Percentiles rank a stretch among this genome's conserved stretches.
Conservation (phyloP, 176 grass and related monocot species). For the Bromus sterilis region DNA sequence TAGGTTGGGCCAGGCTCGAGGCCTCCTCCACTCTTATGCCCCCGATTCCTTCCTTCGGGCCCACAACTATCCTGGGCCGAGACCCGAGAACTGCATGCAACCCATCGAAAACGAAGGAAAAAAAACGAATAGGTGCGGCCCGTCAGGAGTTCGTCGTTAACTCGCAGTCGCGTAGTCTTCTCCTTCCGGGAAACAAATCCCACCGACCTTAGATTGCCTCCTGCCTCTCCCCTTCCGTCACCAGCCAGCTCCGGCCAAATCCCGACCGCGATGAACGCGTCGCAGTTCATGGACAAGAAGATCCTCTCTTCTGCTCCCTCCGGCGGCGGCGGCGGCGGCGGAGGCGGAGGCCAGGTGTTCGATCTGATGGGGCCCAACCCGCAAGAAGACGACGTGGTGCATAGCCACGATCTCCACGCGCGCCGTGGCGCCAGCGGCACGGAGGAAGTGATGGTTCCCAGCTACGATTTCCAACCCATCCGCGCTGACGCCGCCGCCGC, state of each 20-base stretch:
- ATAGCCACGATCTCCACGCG: neutral
- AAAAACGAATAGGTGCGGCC: neutral
- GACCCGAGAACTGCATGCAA: neutral
- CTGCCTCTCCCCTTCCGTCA: neutral
- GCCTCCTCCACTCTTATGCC: neutral
- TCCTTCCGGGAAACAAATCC: neutral
- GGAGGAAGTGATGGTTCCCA: conserved; percentile 53
- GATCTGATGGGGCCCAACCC: conserved; percentile 58
- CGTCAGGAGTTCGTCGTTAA: neutral
- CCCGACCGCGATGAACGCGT: conserved; percentile 49
- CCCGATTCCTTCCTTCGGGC: neutral
- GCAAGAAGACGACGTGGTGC: conserved; percentile 27
- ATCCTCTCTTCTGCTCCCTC: conserved; percentile 29
- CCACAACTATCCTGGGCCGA: neutral
- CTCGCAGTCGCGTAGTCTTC: conserved; percentile 1
- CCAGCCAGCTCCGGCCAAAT: neutral
- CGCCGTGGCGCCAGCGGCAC: neutral
- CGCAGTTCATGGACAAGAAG: conserved; percentile 88
- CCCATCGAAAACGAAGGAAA: too few species aligned
- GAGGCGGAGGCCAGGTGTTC: conserved; percentile 10
- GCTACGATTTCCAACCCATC: conserved; percentile 73
- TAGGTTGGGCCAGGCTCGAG: neutral
- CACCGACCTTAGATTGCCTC: neutral
- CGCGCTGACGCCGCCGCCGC: conserved; percentile 7
- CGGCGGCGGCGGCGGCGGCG: neutral